Evolutionary conservation across 176 grass and related monocot species (phyloP).

Genomic region (Lolium rigidum): DNA sequence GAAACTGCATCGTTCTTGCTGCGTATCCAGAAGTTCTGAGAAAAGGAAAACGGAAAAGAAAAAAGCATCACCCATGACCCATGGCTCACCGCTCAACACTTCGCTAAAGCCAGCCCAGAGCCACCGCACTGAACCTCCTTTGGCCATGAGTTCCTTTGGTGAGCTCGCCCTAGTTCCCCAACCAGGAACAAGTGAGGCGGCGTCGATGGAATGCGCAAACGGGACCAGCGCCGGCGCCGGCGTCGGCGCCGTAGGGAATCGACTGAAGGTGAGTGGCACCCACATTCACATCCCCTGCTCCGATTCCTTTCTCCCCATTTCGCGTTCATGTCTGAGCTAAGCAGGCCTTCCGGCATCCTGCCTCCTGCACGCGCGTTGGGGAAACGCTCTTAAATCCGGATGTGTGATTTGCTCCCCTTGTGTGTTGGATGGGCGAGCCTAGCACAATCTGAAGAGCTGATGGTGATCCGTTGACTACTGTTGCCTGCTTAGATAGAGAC

Average conservation of each 20-base stretch:
- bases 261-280: conserved; percentile 31
- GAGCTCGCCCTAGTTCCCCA: conserved; percentile 24
- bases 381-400: neutral
- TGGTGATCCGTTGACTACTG: neutral
- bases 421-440: neutral
- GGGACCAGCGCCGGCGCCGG: neutral
- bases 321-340: conserved; percentile 10
- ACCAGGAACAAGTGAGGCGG: neutral
- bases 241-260: neutral
- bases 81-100: neutral
- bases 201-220: conserved; percentile 32
- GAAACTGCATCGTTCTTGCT: too few relatives aligned
- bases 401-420: neutral
- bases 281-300: neutral
- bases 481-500: neutral
- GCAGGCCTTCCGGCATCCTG: neutral
- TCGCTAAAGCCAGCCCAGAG: neutral
- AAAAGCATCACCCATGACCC: neutral
- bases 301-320: neutral
- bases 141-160: neutral
- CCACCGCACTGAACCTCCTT: neutral
- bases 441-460: neutral
- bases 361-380: too few relatives aligned
- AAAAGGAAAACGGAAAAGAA: neutral
- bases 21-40: too few relatives aligned